phyloP scores from a whole-genome alignment of 2,329 filamentous ascomycete genomes.

The Talaromyces verruculosus region DNA sequence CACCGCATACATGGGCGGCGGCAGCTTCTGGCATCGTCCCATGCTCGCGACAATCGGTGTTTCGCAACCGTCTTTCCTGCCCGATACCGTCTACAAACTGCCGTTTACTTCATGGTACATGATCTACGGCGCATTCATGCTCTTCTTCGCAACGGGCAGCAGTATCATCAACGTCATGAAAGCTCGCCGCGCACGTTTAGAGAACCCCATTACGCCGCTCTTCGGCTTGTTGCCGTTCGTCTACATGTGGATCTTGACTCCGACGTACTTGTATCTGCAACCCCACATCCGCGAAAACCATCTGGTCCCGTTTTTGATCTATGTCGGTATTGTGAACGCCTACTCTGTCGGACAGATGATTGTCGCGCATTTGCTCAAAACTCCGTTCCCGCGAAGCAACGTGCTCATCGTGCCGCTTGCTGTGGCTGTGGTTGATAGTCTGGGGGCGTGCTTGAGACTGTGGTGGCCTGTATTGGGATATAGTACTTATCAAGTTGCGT shows the following conservation, averaged over 20 bases:
- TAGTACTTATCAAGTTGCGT: conserved; percentile 84
- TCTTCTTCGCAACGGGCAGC: conserved; percentile 76
- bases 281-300: conserved; percentile 79
- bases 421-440: conserved; percentile 74
- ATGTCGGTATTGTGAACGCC: conserved; percentile 85
- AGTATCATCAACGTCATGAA: conserved; percentile 80
- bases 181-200: conserved; percentile 71
- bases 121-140: conserved; percentile 76
- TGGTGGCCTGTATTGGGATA: conserved; percentile 69
- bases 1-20: conserved; percentile 82
- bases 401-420: conserved; percentile 75
- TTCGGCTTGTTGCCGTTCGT: conserved; percentile 82
- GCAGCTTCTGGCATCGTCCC: conserved; percentile 87
- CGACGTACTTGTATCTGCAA: conserved; percentile 78
- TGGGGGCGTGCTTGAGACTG: conserved; percentile 67
- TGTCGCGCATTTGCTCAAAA: conserved; percentile 84
- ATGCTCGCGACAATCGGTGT: conserved; percentile 71
- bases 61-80: conserved; percentile 63
- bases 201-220: conserved; percentile 65
- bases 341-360: conserved; percentile 97
- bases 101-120: conserved; percentile 93
- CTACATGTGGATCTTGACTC: conserved; percentile 72
- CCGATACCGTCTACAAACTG: conserved; percentile 70
- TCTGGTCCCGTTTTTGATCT: conserved; percentile 84
- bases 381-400: conserved; percentile 87